phyloP scores from a whole-genome alignment of 2,329 filamentous ascomycete genomes.

The Claviceps sp. region DNA sequence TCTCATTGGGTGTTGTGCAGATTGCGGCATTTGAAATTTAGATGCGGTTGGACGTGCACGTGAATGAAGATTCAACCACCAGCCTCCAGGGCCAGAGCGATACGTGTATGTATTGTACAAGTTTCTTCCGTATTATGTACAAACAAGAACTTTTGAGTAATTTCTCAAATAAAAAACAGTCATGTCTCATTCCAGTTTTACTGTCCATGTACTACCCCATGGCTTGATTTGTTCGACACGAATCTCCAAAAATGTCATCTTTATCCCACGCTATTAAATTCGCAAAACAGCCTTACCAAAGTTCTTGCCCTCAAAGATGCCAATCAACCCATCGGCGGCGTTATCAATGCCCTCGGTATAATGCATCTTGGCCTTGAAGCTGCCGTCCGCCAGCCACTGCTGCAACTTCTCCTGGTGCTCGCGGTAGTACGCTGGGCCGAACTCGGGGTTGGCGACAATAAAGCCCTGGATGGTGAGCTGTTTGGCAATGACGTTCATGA shows the following conservation, averaged over 20 bases:
- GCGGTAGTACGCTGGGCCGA: conserved; percentile 50
- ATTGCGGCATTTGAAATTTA: no score
- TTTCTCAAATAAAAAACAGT: neutral
- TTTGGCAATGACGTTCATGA: conserved; percentile 53
- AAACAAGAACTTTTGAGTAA: no score
- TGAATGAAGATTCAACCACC: no score
- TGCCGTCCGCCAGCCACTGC: conserved; percentile 64
- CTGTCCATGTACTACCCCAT: no score
- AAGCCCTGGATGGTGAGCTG: conserved; percentile 62
- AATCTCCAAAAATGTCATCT: neutral
- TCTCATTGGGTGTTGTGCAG: no score
- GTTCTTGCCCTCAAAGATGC: conserved; percentile 65
- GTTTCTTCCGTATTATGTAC: no score
- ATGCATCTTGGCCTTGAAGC: conserved; percentile 55
- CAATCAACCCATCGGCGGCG: conserved; percentile 59
- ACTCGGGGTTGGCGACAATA: conserved; percentile 51
- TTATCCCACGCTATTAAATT: neutral
- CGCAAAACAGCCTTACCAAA: conserved; percentile 69
- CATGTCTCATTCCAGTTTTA: neutral
- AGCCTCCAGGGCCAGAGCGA: no score
- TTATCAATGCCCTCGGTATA: conserved; percentile 68
- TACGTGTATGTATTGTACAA: no score
- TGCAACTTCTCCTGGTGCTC: conserved; percentile 66
- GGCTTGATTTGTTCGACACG: no score
- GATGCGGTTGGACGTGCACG: no score